phyloP scores from a whole-genome alignment of 805 yeast species.

The Kuraishia piskuri region DNA sequence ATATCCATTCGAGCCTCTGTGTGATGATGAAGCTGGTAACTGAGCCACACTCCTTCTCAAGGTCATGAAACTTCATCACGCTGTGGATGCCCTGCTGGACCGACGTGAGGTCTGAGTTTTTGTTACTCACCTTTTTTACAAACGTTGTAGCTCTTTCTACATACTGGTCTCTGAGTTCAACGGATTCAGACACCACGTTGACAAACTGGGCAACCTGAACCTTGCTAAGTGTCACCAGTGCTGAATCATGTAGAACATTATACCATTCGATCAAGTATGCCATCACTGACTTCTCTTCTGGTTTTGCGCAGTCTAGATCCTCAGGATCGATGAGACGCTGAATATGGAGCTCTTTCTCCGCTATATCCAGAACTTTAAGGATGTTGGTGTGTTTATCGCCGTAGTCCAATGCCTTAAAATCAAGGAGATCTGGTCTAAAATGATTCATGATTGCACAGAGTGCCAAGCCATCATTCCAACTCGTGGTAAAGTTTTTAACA shows the following conservation, averaged over 20 bases:
- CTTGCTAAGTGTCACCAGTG: neutral
- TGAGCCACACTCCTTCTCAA: neutral
- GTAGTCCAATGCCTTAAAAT: conserved; percentile 20
- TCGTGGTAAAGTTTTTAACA: conserved; percentile 40
- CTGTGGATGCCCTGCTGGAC: neutral
- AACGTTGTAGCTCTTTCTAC: neutral
- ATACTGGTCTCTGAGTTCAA: neutral
- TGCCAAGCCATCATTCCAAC: conserved; percentile 48
- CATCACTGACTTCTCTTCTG: conserved; percentile 54
- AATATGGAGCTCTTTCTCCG: conserved; percentile 37
- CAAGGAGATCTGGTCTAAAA: conserved; percentile 31
- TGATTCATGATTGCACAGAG: conserved; percentile 35
- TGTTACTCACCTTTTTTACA: too few relatives aligned
- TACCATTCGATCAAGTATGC: conserved; percentile 54
- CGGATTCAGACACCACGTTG: neutral
- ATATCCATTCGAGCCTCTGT: conserved; percentile 13
- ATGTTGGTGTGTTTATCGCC: conserved; percentile 21
- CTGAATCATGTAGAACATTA: conserved; percentile 25
- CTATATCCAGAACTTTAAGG: conserved; percentile 30
- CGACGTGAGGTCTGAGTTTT: neutral
- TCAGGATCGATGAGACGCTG: conserved; percentile 45
- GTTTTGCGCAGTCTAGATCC: conserved; percentile 38
- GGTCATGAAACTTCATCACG: neutral
- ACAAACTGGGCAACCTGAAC: neutral
- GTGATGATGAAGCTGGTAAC: conserved; percentile 18